A percentile compares a stretch with the other conserved stretches of the same genome.
These are phyloP conservation scores for Saturnispora ahearnii DNA, from an alignment of 805 yeast species.

Conservation along the genomic window DNA sequence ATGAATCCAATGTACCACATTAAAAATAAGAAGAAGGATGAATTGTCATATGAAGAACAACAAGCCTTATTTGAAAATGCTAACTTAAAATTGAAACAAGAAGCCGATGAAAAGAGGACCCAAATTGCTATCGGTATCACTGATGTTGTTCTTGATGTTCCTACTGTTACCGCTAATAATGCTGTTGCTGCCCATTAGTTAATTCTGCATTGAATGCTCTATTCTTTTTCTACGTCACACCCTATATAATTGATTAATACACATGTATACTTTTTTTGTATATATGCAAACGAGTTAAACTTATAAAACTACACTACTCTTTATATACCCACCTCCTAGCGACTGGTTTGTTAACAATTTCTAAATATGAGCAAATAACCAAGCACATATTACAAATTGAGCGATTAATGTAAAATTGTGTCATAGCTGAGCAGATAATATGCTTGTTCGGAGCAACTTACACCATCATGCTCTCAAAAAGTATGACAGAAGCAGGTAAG, in stretches of 20 bases:
- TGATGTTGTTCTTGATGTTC: too few species aligned
- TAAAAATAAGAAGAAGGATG: constrained; percentile 51
- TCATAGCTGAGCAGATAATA: too few species aligned
- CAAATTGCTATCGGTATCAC: too few species aligned
- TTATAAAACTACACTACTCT: neutral
- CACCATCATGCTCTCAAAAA: too few species aligned
- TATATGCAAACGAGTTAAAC: neutral
- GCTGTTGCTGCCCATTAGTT: neutral
- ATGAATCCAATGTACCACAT: constrained; percentile 62
- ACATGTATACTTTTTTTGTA: neutral
- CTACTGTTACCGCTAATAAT: too few species aligned
- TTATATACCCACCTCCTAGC: neutral
- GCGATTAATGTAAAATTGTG: neutral
- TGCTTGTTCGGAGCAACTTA: too few species aligned
- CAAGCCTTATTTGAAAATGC: constrained; percentile 38
- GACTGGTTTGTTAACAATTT: neutral
- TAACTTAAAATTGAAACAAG: constrained; percentile 3
- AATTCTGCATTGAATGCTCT: neutral
- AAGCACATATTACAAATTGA: neutral
- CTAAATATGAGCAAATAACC: neutral
- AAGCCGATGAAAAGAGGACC: neutral
- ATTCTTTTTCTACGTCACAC: neutral
- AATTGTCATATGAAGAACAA: constrained; percentile 39
- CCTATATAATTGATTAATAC: neutral
- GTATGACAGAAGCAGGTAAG: too few species aligned